These are phyloP conservation scores for Phytopythium sindhum DNA, from an alignment of 352 stramenopile species.

Conservation along the genomic window DNA sequence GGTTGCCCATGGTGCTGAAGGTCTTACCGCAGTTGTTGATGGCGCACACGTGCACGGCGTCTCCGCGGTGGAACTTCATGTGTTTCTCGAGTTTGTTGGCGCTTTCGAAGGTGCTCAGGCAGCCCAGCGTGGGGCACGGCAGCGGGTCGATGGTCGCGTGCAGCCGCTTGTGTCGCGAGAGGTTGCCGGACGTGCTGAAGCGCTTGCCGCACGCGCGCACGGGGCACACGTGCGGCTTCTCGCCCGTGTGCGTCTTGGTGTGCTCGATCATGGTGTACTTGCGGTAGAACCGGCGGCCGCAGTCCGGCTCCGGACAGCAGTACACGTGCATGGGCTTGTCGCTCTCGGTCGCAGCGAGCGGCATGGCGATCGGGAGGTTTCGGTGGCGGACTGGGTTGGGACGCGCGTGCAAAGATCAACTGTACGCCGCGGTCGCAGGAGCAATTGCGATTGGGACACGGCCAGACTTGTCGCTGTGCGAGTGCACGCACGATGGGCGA, in stretches of 20 bases:
- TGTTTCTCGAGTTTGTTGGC: slow-evolving; percentile 26
- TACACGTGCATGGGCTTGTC: slow-evolving; percentile 1
- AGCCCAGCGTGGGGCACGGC: slow-evolving; percentile 14
- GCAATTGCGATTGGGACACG: background rate
- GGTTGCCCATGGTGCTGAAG: slow-evolving; percentile 46
- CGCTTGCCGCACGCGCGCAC: slow-evolving; percentile 30
- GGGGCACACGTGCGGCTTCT: slow-evolving; percentile 27
- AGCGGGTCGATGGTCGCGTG: slow-evolving; percentile 26
- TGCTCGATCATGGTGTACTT: slow-evolving; percentile 35
- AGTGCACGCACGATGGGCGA: background rate
- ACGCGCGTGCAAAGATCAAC: background rate
- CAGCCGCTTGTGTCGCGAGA: slow-evolving; percentile 33
- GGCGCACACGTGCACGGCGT: slow-evolving; percentile 29
- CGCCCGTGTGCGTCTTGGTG: slow-evolving; percentile 32
- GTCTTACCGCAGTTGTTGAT: slow-evolving; percentile 37
- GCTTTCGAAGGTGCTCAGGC: slow-evolving; percentile 18
- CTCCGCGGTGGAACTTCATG: slow-evolving; percentile 32
- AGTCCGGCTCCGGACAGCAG: slow-evolving; percentile 17
- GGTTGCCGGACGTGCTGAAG: slow-evolving; percentile 43
- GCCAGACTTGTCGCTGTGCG: background rate
- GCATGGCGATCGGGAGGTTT: background rate
- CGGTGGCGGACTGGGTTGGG: background rate
- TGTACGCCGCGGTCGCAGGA: background rate
- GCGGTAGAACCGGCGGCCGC: slow-evolving; percentile 20
- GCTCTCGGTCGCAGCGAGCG: background rate